These are phyloP conservation scores for Leonotis leonurus DNA, from an alignment of 257 asterid genomes.

Conservation along the genomic window DNA sequence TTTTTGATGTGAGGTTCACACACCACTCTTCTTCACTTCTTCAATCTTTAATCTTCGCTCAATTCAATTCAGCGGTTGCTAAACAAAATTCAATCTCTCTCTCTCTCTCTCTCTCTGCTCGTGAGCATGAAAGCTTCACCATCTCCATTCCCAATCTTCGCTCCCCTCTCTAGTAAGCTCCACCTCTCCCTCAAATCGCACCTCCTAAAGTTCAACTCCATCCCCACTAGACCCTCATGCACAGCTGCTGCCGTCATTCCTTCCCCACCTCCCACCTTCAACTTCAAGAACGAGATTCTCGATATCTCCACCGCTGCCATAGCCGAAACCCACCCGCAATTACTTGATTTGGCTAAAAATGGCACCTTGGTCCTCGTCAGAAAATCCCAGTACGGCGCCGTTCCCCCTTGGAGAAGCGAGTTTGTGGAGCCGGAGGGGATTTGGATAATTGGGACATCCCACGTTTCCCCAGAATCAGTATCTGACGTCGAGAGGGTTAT, in stretches of 20 bases:
- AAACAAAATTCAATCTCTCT: background rate
- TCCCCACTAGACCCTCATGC: background rate
- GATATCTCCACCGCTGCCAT: conserved; percentile 41
- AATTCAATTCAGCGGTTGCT: too few relatives aligned
- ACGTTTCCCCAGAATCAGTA: conserved; percentile 54
- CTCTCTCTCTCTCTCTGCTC: background rate
- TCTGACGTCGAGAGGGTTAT: conserved; percentile 67
- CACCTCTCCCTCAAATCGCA: conserved; percentile 10
- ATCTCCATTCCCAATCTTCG: conserved; percentile 24
- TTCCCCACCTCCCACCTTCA: conserved; percentile 69
- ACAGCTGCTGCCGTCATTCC: conserved; percentile 38
- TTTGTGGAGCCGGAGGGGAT: conserved; percentile 82
- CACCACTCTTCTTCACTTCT: too few relatives aligned
- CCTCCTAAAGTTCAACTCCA: background rate
- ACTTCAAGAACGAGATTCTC: conserved; percentile 52
- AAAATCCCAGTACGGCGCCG: conserved; percentile 66
- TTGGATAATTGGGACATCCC: conserved; percentile 76
- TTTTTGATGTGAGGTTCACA: too few relatives aligned
- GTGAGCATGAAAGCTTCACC: conserved; percentile 31
- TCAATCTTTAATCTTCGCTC: too few relatives aligned
- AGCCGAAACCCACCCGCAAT: conserved; percentile 51
- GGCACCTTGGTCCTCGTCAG: conserved; percentile 59
- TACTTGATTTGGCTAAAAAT: conserved; percentile 62
- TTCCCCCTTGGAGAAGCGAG: conserved; percentile 75
- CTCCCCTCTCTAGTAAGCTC: background rate